phyloP scores from a whole-genome alignment of 148 eudicot species.

The Limonium bicolor region DNA sequence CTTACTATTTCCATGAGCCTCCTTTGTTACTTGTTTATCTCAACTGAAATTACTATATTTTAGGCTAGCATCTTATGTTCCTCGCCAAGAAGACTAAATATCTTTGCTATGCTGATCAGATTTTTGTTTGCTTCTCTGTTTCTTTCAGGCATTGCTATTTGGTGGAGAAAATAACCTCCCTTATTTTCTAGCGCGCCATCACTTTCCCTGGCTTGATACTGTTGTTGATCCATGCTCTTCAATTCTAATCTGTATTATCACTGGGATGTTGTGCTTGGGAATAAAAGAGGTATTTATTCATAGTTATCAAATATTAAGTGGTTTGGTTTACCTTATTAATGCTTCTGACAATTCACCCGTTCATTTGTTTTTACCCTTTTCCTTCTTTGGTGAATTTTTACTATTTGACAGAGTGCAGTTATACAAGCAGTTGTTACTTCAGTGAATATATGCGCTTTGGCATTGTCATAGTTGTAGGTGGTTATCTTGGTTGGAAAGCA shows the following conservation, averaged over 20 bases:
- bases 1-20: no score
- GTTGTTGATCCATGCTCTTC: background rate
- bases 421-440: conserved; percentile 3
- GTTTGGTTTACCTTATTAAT: background rate
- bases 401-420: background rate
- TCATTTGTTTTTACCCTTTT: background rate
- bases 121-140: background rate
- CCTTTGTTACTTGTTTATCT: no score
- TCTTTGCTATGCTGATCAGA: no score
- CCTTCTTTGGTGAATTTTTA: background rate
- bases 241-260: conserved; percentile 1
- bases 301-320: background rate
- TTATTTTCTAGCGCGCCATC: conserved; percentile 9
- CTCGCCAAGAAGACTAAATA: no score
- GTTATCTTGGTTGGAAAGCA: background rate
- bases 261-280: conserved; percentile 2
- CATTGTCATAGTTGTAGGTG: conserved; percentile 1
- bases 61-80: no score
- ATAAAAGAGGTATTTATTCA: conserved; percentile 3
- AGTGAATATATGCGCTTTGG: background rate
- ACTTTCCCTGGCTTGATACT: conserved; percentile 7
- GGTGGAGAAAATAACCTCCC: conserved; percentile 3
- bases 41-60: no score
- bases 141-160: conserved; percentile 1
- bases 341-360: background rate